Percentiles rank a stretch among this genome's conserved stretches.
phyloP scores from a whole-genome alignment of 2,329 filamentous ascomycete species.

The Stachybotrys echinatus region DNA sequence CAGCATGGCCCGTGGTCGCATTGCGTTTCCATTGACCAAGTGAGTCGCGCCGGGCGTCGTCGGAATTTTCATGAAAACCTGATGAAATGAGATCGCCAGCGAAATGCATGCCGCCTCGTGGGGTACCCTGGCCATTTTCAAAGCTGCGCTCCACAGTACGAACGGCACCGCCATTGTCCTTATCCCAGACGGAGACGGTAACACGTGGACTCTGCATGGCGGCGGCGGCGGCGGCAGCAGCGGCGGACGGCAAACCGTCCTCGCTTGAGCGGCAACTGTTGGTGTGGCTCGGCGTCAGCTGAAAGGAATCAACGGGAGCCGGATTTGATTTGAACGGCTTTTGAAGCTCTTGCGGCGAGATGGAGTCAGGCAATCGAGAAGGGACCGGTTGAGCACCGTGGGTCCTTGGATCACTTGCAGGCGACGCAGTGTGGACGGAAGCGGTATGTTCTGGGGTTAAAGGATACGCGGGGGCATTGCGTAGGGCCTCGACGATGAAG shows the following conservation, averaged over 20 bases:
- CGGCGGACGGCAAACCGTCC: constrained; percentile 35
- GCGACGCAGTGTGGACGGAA: constrained; percentile 40
- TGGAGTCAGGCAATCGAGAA: constrained; percentile 24
- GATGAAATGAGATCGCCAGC: constrained; percentile 34
- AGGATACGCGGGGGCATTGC: constrained; percentile 29
- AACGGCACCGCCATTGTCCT: constrained; percentile 29
- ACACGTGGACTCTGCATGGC: constrained; percentile 50
- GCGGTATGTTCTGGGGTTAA: constrained; percentile 48
- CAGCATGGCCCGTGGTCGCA: constrained; percentile 32
- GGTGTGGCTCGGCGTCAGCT: constrained; percentile 45
- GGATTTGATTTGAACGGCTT: constrained; percentile 30
- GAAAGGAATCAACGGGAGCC: constrained; percentile 20
- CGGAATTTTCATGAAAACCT: constrained; percentile 11
- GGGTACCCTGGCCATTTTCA: constrained; percentile 27
- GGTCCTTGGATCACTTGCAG: constrained; percentile 26
- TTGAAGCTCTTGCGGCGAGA: constrained; percentile 37
- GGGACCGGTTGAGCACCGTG: constrained; percentile 14
- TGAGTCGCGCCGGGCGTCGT: constrained; percentile 27
- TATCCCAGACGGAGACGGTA: constrained; percentile 51
- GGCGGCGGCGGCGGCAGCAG: constrained; percentile 26
- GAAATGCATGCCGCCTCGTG: constrained; percentile 26
- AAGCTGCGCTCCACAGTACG: constrained; percentile 36
- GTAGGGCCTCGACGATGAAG: not conserved
- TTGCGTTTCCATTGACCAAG: constrained; percentile 37
- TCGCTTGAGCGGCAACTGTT: constrained; percentile 46